phyloP scores from a whole-genome alignment of 495 filamentous ascomycete genomes.

The Oidiodendron maius region DNA sequence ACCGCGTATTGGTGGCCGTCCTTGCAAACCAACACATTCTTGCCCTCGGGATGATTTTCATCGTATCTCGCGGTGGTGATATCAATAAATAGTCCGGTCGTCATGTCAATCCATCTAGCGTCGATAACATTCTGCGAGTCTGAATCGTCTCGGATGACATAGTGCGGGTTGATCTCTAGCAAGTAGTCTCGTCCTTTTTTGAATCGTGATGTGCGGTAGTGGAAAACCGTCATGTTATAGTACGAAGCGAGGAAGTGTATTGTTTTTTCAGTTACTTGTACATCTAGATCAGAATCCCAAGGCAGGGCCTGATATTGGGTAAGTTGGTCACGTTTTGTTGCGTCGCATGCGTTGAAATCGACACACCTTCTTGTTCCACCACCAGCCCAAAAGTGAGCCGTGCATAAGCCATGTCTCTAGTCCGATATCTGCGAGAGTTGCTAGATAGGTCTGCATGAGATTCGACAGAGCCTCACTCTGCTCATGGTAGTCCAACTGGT shows the following conservation, averaged over 20 bases:
- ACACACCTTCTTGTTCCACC: slow-evolving; percentile 80
- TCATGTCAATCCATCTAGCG: slow-evolving; percentile 75
- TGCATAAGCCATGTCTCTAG: slow-evolving; percentile 86
- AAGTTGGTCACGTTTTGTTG: slow-evolving; percentile 6
- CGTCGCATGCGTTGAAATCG: slow-evolving; percentile 60
- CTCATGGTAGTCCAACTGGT: slow-evolving; percentile 39
- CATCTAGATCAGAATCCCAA: slow-evolving; percentile 87
- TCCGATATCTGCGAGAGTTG: slow-evolving; percentile 54
- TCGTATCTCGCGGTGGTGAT: slow-evolving; percentile 69
- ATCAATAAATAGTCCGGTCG: slow-evolving; percentile 78
- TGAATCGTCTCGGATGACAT: slow-evolving; percentile 50
- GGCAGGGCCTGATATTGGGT: slow-evolving; percentile 52
- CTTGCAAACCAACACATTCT: slow-evolving; percentile 35
- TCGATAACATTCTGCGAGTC: slow-evolving; percentile 77
- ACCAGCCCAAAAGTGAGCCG: slow-evolving; percentile 83
- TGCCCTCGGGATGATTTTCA: slow-evolving; percentile 41
- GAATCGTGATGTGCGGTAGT: slow-evolving; percentile 38
- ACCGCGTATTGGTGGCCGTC: slow-evolving; percentile 35
- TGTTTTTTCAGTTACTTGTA: slow-evolving; percentile 63
- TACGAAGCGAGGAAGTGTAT: slow-evolving; percentile 55
- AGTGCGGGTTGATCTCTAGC: slow-evolving; percentile 74
- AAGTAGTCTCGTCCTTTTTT: slow-evolving; percentile 54
- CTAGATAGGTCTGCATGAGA: slow-evolving; percentile 69
- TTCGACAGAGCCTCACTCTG: slow-evolving; percentile 35
- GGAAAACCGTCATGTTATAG: slow-evolving; percentile 60